Base-by-base conservation (phyloP, 1,139 yeast species). In the Geotrichum phurueaensis region DNA sequence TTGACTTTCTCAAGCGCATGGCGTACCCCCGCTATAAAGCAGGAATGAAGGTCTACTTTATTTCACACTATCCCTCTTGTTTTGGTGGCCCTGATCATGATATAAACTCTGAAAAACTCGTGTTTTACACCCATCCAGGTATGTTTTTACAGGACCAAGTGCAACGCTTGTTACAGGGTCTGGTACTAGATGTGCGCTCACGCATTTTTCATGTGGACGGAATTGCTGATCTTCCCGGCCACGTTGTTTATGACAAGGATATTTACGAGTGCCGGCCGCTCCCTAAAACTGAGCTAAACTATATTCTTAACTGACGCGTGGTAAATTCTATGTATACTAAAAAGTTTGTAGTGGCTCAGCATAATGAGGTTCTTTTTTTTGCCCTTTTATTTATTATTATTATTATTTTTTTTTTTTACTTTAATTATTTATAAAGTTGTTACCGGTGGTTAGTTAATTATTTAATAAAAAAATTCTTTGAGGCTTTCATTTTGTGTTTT, bases 1-100 rank as follows among this genome's bases (percentile, higher is more conserved):
- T 60, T n/a, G 59, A 55, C 47, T 60, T 51, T 47, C 60, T 60
- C 25, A 60, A 60, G 51, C 48, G 56, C 33, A 60, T 60, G 63
- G 63, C 63, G 1, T 58, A 57, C 47, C 63, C 63, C 3, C 54
- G 63, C 9, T 60, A 60, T 53, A 60, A 60, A 31, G 56, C 63
- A 12, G 56, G 58, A 27, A 60, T 60, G 63, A 60, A 60, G 48
- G 36, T 60, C n/a, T 60, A 57, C 51, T 27, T 57, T 25, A 31
- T 60, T 29, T 59, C 63, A 2, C 22, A 51, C n/a, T 18, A 9
- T n/a, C 12, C 18, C 15, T 6, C 10, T 15, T 3, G 7, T 27
- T 48, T 22, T 27, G 49, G 13, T 20, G 7, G 13, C 4, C n/a
- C 10, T 9, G 10, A 15, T 9, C 3, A 33, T 33, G 39, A 15